Conservation (phyloP, 176 grass and related monocot species). For the Oryza glaberrima region DNA sequence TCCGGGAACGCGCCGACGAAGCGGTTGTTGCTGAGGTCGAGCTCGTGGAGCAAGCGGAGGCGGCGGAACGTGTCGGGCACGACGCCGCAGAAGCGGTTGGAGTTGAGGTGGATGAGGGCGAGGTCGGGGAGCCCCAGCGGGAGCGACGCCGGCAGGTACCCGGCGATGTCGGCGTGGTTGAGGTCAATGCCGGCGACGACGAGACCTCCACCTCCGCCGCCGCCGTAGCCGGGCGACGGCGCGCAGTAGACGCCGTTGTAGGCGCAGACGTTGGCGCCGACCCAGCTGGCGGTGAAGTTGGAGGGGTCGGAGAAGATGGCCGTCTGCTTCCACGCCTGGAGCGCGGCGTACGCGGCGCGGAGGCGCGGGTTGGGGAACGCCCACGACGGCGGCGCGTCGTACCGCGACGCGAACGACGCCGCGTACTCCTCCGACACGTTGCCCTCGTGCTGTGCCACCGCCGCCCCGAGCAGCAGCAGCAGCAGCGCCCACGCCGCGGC, state of each 20-base stretch:
- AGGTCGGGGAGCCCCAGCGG: constrained; percentile 71
- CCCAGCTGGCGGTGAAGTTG: constrained; percentile 75
- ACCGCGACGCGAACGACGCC: constrained; percentile 20
- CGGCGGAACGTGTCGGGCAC: constrained; percentile 54
- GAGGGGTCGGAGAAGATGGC: constrained; percentile 89
- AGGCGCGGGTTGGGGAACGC: constrained; percentile 62
- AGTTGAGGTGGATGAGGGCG: constrained; percentile 87
- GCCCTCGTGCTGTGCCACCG: constrained; percentile 51
- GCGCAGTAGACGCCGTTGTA: constrained; percentile 83
- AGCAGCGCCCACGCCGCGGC: not conserved
- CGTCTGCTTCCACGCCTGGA: constrained; percentile 87
- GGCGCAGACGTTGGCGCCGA: constrained; percentile 69
- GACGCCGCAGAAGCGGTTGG: constrained; percentile 91
- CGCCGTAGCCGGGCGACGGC: not conserved
- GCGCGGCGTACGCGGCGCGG: constrained; percentile 67
- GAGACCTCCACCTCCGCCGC: not conserved
- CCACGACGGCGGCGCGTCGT: constrained; percentile 62
- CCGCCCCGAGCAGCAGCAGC: not conserved
- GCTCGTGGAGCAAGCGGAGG: constrained; percentile 67
- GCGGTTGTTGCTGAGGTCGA: constrained; percentile 98
- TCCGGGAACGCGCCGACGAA: constrained; percentile 74
- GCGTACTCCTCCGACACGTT: constrained; percentile 29
- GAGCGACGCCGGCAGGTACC: constrained; percentile 55
- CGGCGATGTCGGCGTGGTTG: constrained; percentile 89
- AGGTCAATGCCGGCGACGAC: constrained; percentile 88